Percentiles rank a stretch among this genome's conserved stretches.
phyloP scores from a whole-genome alignment of 495 filamentous ascomycete species.

The Aspergillus biplanus region DNA sequence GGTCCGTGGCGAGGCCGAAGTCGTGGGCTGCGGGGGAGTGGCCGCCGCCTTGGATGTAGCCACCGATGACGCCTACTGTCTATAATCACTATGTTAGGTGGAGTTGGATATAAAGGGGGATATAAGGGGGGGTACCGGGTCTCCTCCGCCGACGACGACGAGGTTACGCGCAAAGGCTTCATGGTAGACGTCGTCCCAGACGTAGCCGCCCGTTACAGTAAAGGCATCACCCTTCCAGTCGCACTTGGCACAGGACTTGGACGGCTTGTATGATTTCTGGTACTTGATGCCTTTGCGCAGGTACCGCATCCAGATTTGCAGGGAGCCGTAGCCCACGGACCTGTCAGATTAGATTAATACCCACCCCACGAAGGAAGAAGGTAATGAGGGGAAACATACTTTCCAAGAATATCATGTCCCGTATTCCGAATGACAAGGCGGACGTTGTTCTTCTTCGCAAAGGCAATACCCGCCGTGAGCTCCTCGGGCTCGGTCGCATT shows the following conservation, averaged over 20 bases:
- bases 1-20: constrained; percentile 43
- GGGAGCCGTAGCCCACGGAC: constrained; percentile 41
- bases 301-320: constrained; percentile 44
- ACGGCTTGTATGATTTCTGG: constrained; percentile 30
- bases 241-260: constrained; percentile 20
- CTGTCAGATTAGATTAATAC: constrained; percentile 35
- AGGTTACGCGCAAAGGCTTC: constrained; percentile 31
- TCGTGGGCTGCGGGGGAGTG: constrained; percentile 34
- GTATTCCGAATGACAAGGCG: constrained; percentile 64
- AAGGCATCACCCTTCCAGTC: constrained; percentile 39
- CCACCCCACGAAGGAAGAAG: background rate
- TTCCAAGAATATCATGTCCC: constrained; percentile 51
- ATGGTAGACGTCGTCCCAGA: constrained; percentile 40
- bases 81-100: constrained; percentile 18
- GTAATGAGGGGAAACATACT: constrained; percentile 38
- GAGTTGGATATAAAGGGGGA: background rate
- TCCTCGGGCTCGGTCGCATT: constrained; percentile 36
- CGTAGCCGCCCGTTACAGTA: constrained; percentile 40
- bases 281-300: constrained; percentile 34
- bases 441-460: constrained; percentile 56
- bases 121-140: constrained; percentile 30
- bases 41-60: constrained; percentile 43
- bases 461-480: constrained; percentile 41
- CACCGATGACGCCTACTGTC: constrained; percentile 43
- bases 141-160: constrained; percentile 42